A percentile compares a stretch with the other conserved stretches of the same genome.
These are phyloP conservation scores for Metschnikowia proteae DNA, from an alignment of 805 yeast genomes.

Conservation along the genomic window DNA sequence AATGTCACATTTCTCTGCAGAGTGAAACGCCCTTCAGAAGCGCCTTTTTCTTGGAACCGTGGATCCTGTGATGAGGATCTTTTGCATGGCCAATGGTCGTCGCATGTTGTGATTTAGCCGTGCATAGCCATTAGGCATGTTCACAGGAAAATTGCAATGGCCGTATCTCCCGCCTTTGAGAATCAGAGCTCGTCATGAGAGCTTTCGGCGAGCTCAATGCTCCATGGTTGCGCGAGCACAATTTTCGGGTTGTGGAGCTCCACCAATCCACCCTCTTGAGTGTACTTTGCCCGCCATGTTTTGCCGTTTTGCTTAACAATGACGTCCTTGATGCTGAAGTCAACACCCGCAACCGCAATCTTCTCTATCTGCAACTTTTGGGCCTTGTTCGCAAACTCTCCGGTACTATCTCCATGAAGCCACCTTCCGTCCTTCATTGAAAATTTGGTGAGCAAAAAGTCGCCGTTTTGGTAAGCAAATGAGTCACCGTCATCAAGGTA, in stretches of 20 bases:
- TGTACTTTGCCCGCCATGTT: slow-evolving; percentile 30
- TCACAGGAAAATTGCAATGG: background rate
- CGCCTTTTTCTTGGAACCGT: too few species aligned
- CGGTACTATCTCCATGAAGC: slow-evolving; percentile 6
- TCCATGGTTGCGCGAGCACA: slow-evolving; percentile 9
- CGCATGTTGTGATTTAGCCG: background rate
- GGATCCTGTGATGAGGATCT: too few species aligned
- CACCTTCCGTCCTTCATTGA: slow-evolving; percentile 6
- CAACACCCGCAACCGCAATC: slow-evolving; percentile 47
- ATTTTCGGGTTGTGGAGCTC: slow-evolving; percentile 12
- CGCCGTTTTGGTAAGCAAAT: slow-evolving; percentile 51
- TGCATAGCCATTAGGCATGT: background rate
- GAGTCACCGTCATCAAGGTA: slow-evolving; percentile 87
- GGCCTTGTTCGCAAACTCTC: slow-evolving; percentile 18
- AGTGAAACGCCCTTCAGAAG: too few species aligned
- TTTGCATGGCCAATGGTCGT: too few species aligned
- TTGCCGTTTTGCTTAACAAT: slow-evolving; percentile 36
- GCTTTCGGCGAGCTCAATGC: background rate
- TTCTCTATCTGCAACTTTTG: slow-evolving; percentile 49
- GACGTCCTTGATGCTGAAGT: slow-evolving; percentile 16
- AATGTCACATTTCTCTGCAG: background rate
- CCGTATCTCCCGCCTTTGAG: too few species aligned
- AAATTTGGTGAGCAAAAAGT: slow-evolving; percentile 44
- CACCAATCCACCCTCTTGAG: slow-evolving; percentile 1
- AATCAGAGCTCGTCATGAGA: slow-evolving; percentile 13